phyloP scores from a whole-genome alignment of 192 early-diverging fungal genomes.

The Umbelopsis isabellina region DNA sequence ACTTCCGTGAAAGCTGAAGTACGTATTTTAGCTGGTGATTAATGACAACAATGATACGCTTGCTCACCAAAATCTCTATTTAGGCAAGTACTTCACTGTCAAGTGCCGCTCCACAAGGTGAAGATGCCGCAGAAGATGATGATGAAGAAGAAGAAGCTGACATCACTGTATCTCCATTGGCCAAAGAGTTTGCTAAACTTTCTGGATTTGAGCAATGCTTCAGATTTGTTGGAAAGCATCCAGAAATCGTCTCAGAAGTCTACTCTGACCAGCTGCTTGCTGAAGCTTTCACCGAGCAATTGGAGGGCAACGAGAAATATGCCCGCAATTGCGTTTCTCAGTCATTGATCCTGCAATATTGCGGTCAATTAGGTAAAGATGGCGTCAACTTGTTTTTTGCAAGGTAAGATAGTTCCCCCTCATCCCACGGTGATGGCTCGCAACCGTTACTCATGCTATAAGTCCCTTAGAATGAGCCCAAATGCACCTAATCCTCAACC shows the following conservation, averaged over 20 bases:
- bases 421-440: not conserved
- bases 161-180: slow-evolving; percentile 55
- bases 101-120: slow-evolving; percentile 6
- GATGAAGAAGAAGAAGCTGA: slow-evolving; percentile 64
- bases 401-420: slow-evolving; percentile 47
- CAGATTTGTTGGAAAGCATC: slow-evolving; percentile 70
- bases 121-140: slow-evolving; percentile 48
- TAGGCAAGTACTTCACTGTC: not conserved
- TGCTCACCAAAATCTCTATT: not conserved
- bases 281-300: slow-evolving; percentile 78
- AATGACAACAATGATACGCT: not conserved
- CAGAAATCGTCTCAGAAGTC: slow-evolving; percentile 67
- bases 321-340: slow-evolving; percentile 82
- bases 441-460: not conserved
- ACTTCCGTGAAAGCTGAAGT: slow-evolving; percentile 17
- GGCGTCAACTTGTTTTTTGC: slow-evolving; percentile 86
- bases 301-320: slow-evolving; percentile 67
- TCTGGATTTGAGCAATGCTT: slow-evolving; percentile 61
- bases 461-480: slow-evolving; percentile 37
- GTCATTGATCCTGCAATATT: slow-evolving; percentile 85
- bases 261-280: slow-evolving; percentile 85
- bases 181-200: slow-evolving; percentile 61
- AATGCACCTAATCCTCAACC: slow-evolving; percentile 57
- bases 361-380: slow-evolving; percentile 76
- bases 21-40: not conserved